Evolutionary conservation across 306 rosid species (phyloP), one percentile per base, ranked within the genome.

Genomic region (Vigna mungo): DNA sequence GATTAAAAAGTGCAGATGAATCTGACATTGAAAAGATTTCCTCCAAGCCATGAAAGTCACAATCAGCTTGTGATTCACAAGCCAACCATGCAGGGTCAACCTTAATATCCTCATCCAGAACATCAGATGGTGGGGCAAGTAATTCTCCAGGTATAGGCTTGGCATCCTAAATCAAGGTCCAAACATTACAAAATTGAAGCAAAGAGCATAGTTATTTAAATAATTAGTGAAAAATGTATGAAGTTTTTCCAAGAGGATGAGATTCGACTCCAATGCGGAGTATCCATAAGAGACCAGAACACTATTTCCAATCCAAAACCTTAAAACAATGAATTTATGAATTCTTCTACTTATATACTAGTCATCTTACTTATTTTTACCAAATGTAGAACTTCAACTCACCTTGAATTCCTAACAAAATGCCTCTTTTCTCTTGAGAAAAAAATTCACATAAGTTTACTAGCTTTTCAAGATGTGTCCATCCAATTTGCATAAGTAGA

Each of bases 51-150:
- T 71, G 70, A 23, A 85, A 68, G 60, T 65, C 85, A 66, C 52
- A 48, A 84, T 82, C 61, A 69, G 78, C 85, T 63, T 90, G 96
- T 81, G 96, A 89, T 85, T 90, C 94, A 18, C 87, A 90, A 7
- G 93, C 92, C 69, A 90, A 43, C 84, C 91, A 93, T 77, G 72
- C 66, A 20, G 82, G 74, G 71, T 74, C 74, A 16, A 69, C 78
- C 17, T 18, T 15, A 53, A 76, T 69, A 44, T 78, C 80, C 68
- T 82, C 83, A 47, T 20, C 48, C 41, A 72, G 51, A 80, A 67
- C 20, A 72, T 74, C 73, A 20, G 78, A 58, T 56, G 81, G 77
- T 67, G 77, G 81, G 44, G 67, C 80, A 49, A 32, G 76, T 76
- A 76, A 64, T 36, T 16, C 67, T 41, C 77, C 86, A 0, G 65